Percentiles rank a stretch among this genome's conserved stretches.
Conservation (phyloP, 371 early-diverging fungal species). For the Nematocida sp. region DNA sequence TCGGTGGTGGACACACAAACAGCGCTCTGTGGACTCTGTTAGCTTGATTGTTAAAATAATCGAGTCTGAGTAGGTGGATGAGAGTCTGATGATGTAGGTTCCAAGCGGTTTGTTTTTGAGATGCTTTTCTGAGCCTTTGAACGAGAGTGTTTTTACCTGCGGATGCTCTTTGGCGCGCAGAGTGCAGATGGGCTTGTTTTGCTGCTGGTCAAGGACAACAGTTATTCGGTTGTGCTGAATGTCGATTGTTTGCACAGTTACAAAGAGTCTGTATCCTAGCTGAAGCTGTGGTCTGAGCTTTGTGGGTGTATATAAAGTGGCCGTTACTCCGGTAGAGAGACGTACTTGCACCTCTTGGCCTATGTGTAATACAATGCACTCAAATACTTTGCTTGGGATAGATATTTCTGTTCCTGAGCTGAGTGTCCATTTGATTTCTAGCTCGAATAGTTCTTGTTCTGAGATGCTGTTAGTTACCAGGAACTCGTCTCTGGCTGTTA, state of each 20-base stretch:
- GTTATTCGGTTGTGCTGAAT: not conserved
- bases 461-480: conserved; percentile 1
- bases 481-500: not conserved
- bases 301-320: not conserved
- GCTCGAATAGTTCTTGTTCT: conserved; percentile 1
- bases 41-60: conserved; percentile 19
- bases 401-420: conserved; percentile 18
- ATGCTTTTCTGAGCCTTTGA: not conserved
- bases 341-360: conserved; percentile 3
- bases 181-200: not conserved
- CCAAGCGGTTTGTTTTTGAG: conserved; percentile 36
- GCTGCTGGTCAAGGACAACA: conserved; percentile 10
- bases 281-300: not conserved
- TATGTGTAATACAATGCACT: not conserved
- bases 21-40: conserved; percentile 17
- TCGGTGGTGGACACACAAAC: conserved; percentile 3
- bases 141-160: conserved; percentile 25
- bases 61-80: conserved; percentile 19
- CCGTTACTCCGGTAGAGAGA: conserved; percentile 10
- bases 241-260: not conserved
- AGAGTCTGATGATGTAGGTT: conserved; percentile 2
- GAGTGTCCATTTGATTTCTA: conserved; percentile 34
- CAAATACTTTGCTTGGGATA: conserved; percentile 5
- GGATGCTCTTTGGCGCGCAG: conserved; percentile 12
- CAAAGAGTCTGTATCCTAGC: conserved; percentile 17